These are phyloP conservation scores for Nelumbo lutea DNA, from an alignment of 164 flowering plant species.

Conservation along the genomic window DNA sequence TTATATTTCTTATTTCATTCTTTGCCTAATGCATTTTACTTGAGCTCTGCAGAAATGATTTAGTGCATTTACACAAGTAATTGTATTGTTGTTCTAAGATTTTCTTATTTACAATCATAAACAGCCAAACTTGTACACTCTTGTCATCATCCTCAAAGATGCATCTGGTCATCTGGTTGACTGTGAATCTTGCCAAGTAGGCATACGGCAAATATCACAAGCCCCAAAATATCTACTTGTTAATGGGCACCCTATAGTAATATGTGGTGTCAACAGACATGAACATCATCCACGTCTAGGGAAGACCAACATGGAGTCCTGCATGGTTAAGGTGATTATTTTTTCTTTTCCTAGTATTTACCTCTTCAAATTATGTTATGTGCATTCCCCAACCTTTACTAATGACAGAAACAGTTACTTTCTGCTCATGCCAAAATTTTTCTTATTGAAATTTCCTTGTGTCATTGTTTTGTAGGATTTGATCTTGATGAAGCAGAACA, in stretches of 20 bases:
- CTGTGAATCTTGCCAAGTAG: conserved; percentile 93
- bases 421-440: too few relatives aligned
- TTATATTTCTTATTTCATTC: background rate
- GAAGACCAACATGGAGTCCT: conserved; percentile 86
- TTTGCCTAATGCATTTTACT: background rate
- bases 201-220: conserved; percentile 66
- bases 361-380: background rate
- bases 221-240: conserved; percentile 87
- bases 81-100: background rate
- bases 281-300: conserved; percentile 97
- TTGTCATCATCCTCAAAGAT: conserved; percentile 82
- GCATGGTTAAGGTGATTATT: conserved; percentile 81
- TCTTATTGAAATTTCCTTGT: background rate
- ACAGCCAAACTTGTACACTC: conserved; percentile 88
- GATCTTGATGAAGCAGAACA: conserved; percentile 88
- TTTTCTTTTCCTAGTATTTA: background rate
- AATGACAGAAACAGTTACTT: too few relatives aligned
- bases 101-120: conserved; percentile 10
- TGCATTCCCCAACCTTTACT: background rate
- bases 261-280: conserved; percentile 95
- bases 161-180: conserved; percentile 65
- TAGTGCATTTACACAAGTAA: background rate
- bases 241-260: conserved; percentile 74
- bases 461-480: conserved; percentile 57
- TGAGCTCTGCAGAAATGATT: background rate